Conservation (phyloP, 345 rosid genomes). For the Syzygium aqueum region DNA sequence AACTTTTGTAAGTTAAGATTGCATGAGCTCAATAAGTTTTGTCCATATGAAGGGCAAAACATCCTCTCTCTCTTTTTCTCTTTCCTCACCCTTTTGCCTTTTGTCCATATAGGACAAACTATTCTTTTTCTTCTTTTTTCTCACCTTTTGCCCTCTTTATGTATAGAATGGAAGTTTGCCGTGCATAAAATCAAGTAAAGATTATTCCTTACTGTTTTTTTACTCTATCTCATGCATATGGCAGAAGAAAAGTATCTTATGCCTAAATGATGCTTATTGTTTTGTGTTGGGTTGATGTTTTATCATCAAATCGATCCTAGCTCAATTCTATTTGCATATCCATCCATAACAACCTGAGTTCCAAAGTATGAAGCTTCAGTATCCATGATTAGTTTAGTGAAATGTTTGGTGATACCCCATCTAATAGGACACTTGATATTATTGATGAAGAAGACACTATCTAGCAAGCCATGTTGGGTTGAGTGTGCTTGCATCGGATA, state of each 20-base stretch:
- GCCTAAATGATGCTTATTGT: not conserved
- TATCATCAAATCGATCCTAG: rapidly evolving
- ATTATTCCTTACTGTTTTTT: too few relatives aligned
- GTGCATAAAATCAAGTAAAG: too few relatives aligned
- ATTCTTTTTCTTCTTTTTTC: too few relatives aligned
- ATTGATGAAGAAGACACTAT: not conserved
- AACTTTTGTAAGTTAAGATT: too few relatives aligned
- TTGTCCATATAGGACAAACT: rapidly evolving
- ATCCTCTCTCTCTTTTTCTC: not conserved
- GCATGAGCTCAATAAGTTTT: too few relatives aligned
- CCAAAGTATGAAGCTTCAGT: rapidly evolving
- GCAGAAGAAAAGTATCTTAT: not conserved
- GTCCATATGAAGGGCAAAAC: not conserved
- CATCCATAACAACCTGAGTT: not conserved
- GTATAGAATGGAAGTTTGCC: rapidly evolving
- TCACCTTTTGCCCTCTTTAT: too few relatives aligned
- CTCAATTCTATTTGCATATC: not conserved
- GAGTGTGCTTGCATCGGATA: too few relatives aligned
- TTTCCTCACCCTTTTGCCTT: too few relatives aligned
- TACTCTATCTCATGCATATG: not conserved
- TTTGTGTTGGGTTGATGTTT: not conserved
- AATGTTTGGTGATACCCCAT: not conserved
- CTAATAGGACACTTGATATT: not conserved
- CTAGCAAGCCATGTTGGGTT: not conserved
- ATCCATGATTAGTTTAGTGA: not conserved